phyloP scores from a whole-genome alignment of 805 yeast genomes.

The Saccharomycopsis schoenii region DNA sequence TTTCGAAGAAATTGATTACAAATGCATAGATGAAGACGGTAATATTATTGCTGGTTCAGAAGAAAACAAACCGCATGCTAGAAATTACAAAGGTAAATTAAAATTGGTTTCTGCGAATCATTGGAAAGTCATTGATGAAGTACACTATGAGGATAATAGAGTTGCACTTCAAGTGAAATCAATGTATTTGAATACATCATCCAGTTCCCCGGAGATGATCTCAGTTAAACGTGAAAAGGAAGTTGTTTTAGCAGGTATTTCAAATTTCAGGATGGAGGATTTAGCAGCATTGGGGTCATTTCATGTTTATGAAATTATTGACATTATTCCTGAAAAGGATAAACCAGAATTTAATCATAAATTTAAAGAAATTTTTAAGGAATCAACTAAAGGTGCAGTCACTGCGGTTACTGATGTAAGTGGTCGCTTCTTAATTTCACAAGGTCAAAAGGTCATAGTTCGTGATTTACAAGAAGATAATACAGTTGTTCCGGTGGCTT shows the following conservation, averaged over 20 bases:
- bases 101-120: slow-evolving; percentile 61
- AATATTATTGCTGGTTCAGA: slow-evolving; percentile 45
- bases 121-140: slow-evolving; percentile 68
- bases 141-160: slow-evolving; percentile 60
- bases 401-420: slow-evolving; percentile 67
- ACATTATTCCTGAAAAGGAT: slow-evolving; percentile 82
- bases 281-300: slow-evolving; percentile 70
- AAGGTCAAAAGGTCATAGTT: slow-evolving; percentile 72
- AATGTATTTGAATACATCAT: slow-evolving; percentile 39
- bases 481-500: slow-evolving; percentile 86
- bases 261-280: slow-evolving; percentile 70
- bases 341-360: slow-evolving; percentile 75
- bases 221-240: slow-evolving; percentile 39
- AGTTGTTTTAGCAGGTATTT: slow-evolving; percentile 69
- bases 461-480: slow-evolving; percentile 82
- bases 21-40: slow-evolving; percentile 68
- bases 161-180: slow-evolving; percentile 48
- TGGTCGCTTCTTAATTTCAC: slow-evolving; percentile 75
- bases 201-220: slow-evolving; percentile 13
- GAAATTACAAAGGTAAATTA: slow-evolving; percentile 48
- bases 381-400: slow-evolving; percentile 75
- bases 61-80: slow-evolving; percentile 43
- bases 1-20: slow-evolving; percentile 45
- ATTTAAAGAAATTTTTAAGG: slow-evolving; percentile 62
- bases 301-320: slow-evolving; percentile 63